Percentiles rank a stretch among this genome's conserved stretches.
phyloP scores from a whole-genome alignment of 2,329 filamentous ascomycete genomes.

The Clarireedia homoeocarpa region DNA sequence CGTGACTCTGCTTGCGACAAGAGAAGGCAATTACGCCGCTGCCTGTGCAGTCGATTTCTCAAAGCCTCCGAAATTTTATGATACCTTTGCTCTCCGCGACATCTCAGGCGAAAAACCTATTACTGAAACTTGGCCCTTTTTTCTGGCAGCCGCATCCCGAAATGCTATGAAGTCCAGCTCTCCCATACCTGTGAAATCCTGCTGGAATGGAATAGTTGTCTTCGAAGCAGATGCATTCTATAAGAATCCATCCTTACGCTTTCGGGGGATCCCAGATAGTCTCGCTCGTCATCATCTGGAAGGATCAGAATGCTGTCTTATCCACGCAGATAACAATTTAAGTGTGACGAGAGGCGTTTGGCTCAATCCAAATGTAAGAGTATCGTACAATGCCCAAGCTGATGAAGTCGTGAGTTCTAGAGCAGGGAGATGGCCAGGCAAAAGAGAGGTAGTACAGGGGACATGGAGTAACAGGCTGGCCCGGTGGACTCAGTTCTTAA shows the following conservation, averaged over 20 bases:
- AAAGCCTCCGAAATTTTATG: constrained; percentile 36
- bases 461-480: constrained; percentile 50
- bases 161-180: constrained; percentile 42
- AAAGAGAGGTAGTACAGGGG: constrained; percentile 41
- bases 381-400: constrained; percentile 51
- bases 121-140: constrained; percentile 53
- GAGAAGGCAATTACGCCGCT: constrained; percentile 50
- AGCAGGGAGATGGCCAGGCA: constrained; percentile 17
- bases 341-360: constrained; percentile 44
- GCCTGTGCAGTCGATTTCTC: constrained; percentile 55
- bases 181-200: constrained; percentile 44
- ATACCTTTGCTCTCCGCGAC: constrained; percentile 56
- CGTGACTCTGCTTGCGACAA: constrained; percentile 47
- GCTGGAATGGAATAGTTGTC: constrained; percentile 49
- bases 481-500: constrained; percentile 35
- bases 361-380: constrained; percentile 61
- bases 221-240: constrained; percentile 51
- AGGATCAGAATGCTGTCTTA: constrained; percentile 72
- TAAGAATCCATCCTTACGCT: constrained; percentile 37
- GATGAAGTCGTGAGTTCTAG: constrained; percentile 30
- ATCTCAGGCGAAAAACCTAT: constrained; percentile 41
- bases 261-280: constrained; percentile 55
- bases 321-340: constrained; percentile 58
- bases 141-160: constrained; percentile 42
- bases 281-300: constrained; percentile 59